These are phyloP conservation scores for Lentinus brumalis DNA, from an alignment of 768 basidiomycete species.

Conservation along the genomic window DNA sequence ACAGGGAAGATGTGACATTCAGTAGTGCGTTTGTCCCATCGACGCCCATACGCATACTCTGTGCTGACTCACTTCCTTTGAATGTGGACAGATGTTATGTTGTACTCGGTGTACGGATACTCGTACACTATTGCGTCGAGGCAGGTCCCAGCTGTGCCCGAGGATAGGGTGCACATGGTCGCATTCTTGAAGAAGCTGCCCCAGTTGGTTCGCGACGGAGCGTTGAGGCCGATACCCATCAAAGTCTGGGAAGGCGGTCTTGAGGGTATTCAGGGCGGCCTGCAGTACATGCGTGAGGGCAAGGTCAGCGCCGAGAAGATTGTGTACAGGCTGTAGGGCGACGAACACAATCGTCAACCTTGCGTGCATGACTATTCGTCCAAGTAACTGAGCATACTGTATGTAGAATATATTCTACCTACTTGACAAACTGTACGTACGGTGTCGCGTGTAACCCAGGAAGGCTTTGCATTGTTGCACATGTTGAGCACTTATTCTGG, in stretches of 20 bases:
- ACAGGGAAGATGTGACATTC: not conserved
- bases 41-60: too few species aligned
- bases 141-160: conserved; percentile 19
- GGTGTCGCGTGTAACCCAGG: too few species aligned
- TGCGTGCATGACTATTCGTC: too few species aligned
- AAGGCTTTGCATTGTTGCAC: too few species aligned
- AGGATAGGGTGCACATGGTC: conserved; percentile 27
- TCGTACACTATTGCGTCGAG: conserved; percentile 12
- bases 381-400: too few species aligned
- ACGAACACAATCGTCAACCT: too few species aligned
- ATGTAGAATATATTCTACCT: too few species aligned
- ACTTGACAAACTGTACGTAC: too few species aligned
- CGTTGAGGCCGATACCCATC: conserved; percentile 29
- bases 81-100: conserved; percentile 18
- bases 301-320: conserved; percentile 35
- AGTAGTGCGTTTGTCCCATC: too few species aligned
- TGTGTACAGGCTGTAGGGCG: conserved; percentile 18
- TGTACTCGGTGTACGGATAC: conserved; percentile 24
- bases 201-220: conserved; percentile 20
- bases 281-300: conserved; percentile 32
- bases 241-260: conserved; percentile 29
- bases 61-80: too few species aligned
- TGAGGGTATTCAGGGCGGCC: conserved; percentile 24
- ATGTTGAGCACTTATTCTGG: too few species aligned
- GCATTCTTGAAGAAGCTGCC: conserved; percentile 24